These are phyloP conservation scores for Penicillium turbatum DNA, from an alignment of 495 filamentous ascomycete species.

Conservation along the genomic window DNA sequence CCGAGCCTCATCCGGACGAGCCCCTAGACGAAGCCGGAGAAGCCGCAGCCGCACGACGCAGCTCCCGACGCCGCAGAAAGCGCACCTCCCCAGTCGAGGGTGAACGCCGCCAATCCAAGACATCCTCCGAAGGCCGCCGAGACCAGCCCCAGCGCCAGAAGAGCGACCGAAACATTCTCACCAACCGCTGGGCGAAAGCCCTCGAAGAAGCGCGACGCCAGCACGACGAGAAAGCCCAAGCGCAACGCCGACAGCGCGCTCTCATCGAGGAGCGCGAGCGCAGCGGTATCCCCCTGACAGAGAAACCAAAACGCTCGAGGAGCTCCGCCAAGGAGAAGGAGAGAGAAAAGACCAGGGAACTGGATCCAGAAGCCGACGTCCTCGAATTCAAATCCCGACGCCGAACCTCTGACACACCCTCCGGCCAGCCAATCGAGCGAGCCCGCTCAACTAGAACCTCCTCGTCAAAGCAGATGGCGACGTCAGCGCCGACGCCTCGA, in stretches of 20 bases:
- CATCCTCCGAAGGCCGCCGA: slow-evolving; percentile 35
- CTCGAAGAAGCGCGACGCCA: slow-evolving; percentile 38
- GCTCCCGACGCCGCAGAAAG: slow-evolving; percentile 30
- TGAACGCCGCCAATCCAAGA: slow-evolving; percentile 36
- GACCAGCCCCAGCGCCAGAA: slow-evolving; percentile 32
- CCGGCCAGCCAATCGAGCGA: slow-evolving; percentile 9
- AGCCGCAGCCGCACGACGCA: slow-evolving; percentile 11
- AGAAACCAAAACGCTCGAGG: slow-evolving; percentile 15
- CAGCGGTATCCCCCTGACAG: slow-evolving; percentile 14
- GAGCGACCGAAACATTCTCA: slow-evolving; percentile 33
- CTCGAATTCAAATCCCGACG: slow-evolving; percentile 24
- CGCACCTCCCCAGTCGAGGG: slow-evolving; percentile 23
- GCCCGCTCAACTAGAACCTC: slow-evolving; percentile 18
- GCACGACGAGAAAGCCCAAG: slow-evolving; percentile 34
- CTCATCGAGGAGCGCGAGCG: slow-evolving; percentile 21
- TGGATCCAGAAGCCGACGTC: slow-evolving; percentile 17
- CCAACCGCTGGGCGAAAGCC: slow-evolving; percentile 39
- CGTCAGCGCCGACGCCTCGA: slow-evolving; percentile 21
- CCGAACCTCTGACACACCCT: slow-evolving; percentile 20
- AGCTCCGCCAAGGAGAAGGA: slow-evolving; percentile 18
- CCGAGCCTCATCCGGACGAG: slow-evolving; percentile 7
- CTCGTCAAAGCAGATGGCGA: slow-evolving; percentile 26
- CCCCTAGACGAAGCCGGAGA: slow-evolving; percentile 13
- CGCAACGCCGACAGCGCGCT: slow-evolving; percentile 15
- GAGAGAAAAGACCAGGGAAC: slow-evolving; percentile 3